Percentiles rank a stretch among this genome's conserved stretches.
These are phyloP conservation scores for Diutina siamensis DNA, from an alignment of 1,139 yeast species.

Conservation along the genomic window DNA sequence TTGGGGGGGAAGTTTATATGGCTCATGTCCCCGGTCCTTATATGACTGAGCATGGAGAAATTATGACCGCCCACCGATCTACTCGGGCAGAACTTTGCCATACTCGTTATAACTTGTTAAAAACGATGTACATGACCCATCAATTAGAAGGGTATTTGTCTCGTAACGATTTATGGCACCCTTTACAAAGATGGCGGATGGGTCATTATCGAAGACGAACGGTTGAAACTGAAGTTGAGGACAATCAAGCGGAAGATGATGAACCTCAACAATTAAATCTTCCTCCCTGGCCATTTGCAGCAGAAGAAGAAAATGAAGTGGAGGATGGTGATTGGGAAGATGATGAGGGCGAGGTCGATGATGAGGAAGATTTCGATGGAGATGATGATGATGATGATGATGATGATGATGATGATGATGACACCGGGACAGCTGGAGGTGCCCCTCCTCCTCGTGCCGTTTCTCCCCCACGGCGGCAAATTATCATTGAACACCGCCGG, in stretches of 20 bases:
- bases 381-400: not conserved
- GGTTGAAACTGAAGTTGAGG: not conserved
- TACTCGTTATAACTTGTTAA: not conserved
- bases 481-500: too few species aligned
- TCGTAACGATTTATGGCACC: not conserved
- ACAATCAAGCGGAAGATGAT: not conserved
- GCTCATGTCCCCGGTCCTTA: conserved; percentile 5
- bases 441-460: too few species aligned
- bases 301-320: not conserved
- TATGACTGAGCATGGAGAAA: conserved; percentile 1
- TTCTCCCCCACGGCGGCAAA: too few species aligned
- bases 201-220: not conserved
- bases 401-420: not conserved
- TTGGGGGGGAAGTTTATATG: not conserved
- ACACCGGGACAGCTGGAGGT: too few species aligned
- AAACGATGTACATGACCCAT: not conserved
- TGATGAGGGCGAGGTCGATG: not conserved
- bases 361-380: not conserved
- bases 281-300: conserved; percentile 1
- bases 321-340: not conserved
- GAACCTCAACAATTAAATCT: not conserved
- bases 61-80: not conserved
- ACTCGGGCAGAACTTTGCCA: not conserved
- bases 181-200: not conserved
- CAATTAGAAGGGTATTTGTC: not conserved